These are phyloP conservation scores for Phaffia australis DNA, from an alignment of 768 basidiomycete species.

Conservation along the genomic window DNA sequence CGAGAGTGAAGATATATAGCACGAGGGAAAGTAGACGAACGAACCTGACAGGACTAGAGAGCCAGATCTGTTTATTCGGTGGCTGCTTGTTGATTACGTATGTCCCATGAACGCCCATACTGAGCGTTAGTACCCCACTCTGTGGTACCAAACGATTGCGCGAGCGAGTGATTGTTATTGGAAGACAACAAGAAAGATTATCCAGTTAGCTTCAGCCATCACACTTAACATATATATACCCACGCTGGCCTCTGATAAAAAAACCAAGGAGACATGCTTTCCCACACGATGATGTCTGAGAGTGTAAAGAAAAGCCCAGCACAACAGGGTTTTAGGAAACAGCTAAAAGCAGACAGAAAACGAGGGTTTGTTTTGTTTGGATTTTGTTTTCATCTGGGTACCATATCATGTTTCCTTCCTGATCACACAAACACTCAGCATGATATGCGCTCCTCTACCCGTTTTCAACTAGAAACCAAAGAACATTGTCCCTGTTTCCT, in stretches of 20 bases:
- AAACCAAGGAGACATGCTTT: conserved; percentile 12
- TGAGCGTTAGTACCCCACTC: conserved; percentile 84
- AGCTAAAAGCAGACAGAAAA: not conserved
- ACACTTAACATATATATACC: not conserved
- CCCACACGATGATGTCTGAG: conserved; percentile 14
- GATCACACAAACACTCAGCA: not conserved
- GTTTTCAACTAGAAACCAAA: not conserved
- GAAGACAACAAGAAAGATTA: conserved; percentile 4
- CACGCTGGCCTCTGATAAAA: not conserved
- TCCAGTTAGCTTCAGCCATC: not conserved
- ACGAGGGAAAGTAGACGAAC: conserved; percentile 27
- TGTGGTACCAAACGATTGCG: conserved; percentile 35
- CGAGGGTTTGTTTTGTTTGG: too few species aligned
- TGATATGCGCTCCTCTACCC: not conserved
- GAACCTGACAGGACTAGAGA: conserved; percentile 56
- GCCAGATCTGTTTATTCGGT: conserved; percentile 94
- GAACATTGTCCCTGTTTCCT: not conserved
- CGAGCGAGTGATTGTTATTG: not conserved
- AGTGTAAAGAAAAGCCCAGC: not conserved
- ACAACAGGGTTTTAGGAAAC: too few species aligned
- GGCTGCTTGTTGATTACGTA: conserved; percentile 98
- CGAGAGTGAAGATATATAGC: conserved; percentile 1
- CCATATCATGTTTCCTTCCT: not conserved
- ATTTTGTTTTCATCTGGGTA: too few species aligned
- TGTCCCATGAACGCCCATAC: conserved; percentile 60